Evolutionary conservation across 192 early-diverging fungal species (phyloP).

Genomic region (Phycomyces blakesleeanus): DNA sequence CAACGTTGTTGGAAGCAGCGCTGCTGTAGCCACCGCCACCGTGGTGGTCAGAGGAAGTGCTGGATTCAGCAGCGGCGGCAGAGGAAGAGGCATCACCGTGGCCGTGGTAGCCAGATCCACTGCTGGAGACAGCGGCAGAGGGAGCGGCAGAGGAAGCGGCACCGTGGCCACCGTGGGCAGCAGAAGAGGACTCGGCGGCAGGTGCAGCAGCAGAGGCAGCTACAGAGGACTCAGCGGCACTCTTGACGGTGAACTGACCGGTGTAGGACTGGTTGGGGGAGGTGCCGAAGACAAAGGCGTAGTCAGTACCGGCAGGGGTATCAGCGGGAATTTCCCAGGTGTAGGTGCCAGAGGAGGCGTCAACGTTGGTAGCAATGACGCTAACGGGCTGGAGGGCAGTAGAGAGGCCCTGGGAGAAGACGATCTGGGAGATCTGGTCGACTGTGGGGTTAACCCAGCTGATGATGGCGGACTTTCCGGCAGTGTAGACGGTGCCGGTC

Average conservation of each 20-base stretch:
- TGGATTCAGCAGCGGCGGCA: slow-evolving; percentile 5
- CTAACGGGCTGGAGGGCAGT: slow-evolving; percentile 25
- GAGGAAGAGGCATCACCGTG: slow-evolving; percentile 6
- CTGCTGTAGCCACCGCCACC: neutral
- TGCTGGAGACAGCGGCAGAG: slow-evolving; percentile 3
- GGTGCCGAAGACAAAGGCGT: slow-evolving; percentile 33
- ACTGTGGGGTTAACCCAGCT: slow-evolving; percentile 22
- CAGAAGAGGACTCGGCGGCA: slow-evolving; percentile 6
- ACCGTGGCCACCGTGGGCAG: neutral
- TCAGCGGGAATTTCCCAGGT: slow-evolving; percentile 33
- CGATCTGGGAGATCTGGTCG: slow-evolving; percentile 23
- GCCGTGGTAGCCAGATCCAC: neutral
- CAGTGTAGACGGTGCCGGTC: slow-evolving; percentile 22
- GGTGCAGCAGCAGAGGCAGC: slow-evolving; percentile 5
- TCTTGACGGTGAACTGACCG: slow-evolving; percentile 26
- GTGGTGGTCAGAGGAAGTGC: neutral
- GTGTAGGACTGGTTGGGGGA: slow-evolving; percentile 33
- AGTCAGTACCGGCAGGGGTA: slow-evolving; percentile 25
- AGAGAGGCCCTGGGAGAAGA: slow-evolving; percentile 23
- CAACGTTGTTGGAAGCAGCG: too few relatives aligned
- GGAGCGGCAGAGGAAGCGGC: slow-evolving; percentile 9
- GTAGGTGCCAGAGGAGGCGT: slow-evolving; percentile 16
- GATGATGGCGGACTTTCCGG: slow-evolving; percentile 24
- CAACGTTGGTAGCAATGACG: slow-evolving; percentile 26
- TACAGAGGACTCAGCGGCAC: neutral